These are phyloP conservation scores for Pezicula radicicola DNA, from an alignment of 2,329 filamentous ascomycete species.

Conservation along the genomic window DNA sequence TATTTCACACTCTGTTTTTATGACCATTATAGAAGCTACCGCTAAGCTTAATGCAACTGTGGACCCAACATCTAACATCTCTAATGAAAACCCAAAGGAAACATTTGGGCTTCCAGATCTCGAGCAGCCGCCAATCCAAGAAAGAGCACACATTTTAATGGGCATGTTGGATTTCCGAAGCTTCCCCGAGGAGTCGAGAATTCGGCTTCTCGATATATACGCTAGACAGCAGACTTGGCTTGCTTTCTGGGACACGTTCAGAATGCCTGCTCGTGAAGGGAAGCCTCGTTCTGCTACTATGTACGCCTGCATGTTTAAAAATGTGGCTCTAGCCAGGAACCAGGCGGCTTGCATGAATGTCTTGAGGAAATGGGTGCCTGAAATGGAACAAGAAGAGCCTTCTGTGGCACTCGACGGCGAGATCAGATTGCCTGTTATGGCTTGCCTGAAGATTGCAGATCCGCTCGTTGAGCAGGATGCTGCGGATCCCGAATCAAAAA, in stretches of 20 bases:
- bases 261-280: slow-evolving; percentile 47
- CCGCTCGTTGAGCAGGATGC: slow-evolving; percentile 29
- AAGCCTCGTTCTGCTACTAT: slow-evolving; percentile 45
- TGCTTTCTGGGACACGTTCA: slow-evolving; percentile 60
- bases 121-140: slow-evolving; percentile 14
- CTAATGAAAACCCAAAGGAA: slow-evolving; percentile 18
- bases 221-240: slow-evolving; percentile 47
- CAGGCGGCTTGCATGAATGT: slow-evolving; percentile 42
- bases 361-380: slow-evolving; percentile 51
- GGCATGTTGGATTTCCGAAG: slow-evolving; percentile 41
- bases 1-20: slow-evolving; percentile 29
- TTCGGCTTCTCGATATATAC: slow-evolving; percentile 43
- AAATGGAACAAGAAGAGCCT: slow-evolving; percentile 55
- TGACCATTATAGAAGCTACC: slow-evolving; percentile 21
- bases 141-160: slow-evolving; percentile 39
- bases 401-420: slow-evolving; percentile 40
- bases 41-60: neutral
- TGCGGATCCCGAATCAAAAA: slow-evolving; percentile 4
- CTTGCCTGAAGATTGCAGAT: slow-evolving; percentile 54
- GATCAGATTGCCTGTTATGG: slow-evolving; percentile 46
- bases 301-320: slow-evolving; percentile 52
- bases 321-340: slow-evolving; percentile 43
- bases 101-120: slow-evolving; percentile 19
- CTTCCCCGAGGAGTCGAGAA: slow-evolving; percentile 34
- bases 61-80: slow-evolving; percentile 20